Conservation (phyloP, 331 rosid species). For the Malus hybrid region DNA sequence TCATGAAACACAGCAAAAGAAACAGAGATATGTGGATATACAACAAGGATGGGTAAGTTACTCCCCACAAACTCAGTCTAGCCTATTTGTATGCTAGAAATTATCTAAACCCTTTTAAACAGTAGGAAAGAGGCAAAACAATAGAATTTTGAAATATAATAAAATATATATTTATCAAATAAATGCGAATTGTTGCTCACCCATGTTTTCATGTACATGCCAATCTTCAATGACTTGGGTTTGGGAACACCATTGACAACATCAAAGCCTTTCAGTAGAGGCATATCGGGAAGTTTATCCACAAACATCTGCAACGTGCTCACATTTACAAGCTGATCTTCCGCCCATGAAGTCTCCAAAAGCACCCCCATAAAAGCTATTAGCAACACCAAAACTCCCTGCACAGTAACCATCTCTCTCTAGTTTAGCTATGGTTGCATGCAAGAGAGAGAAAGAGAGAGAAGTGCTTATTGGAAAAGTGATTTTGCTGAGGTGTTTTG, state of each 20-base stretch:
- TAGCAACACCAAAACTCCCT: background rate
- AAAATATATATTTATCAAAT: background rate
- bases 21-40: too few species aligned
- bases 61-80: background rate
- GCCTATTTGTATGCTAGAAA: background rate
- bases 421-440: background rate
- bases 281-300: slow-evolving; percentile 65
- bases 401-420: background rate
- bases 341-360: slow-evolving; percentile 15
- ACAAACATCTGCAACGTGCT: slow-evolving; percentile 55
- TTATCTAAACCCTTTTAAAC: background rate
- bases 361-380: background rate
- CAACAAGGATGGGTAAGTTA: too few species aligned
- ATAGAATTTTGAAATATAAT: too few species aligned
- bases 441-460: background rate
- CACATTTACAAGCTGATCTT: slow-evolving; percentile 22
- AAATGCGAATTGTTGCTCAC: slow-evolving; percentile 16
- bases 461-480: background rate
- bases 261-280: slow-evolving; percentile 39
- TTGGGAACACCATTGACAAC: slow-evolving; percentile 34
- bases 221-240: slow-evolving; percentile 49
- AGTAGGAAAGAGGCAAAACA: too few species aligned
- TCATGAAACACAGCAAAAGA: too few species aligned
- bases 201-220: slow-evolving; percentile 84
- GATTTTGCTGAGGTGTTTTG: background rate